Base-by-base conservation (phyloP, 345 rosid species). In the Acer saccharum region DNA sequence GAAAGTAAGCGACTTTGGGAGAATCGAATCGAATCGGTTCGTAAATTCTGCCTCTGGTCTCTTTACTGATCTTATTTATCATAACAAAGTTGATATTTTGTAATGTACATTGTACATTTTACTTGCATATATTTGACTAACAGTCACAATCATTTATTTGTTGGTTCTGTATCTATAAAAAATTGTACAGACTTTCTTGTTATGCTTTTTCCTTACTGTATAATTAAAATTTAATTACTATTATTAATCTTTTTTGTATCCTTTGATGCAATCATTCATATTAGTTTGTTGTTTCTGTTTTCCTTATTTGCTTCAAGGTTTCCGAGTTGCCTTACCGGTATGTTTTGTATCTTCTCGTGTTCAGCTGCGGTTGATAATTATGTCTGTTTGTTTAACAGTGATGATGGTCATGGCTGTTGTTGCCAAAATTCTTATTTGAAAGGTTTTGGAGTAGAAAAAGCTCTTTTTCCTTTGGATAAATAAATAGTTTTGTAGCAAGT, bases 61-160 rank as follows among this genome's bases (percentile, higher is more conserved):
- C 68, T 71, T 74, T 69, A 60, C 61, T 76, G 78, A 77, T 86
- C 69, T 43, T 84, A 80, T 82, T 81, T 80, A 76, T 71, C 52
- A 79, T 81, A 80, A 65, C 77, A 72, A 76, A 80, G 71, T 55
- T 74, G 80, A 76, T 80, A 69, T 79, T 79, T 82, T 85, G 84
- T 41, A 71, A 72, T 82, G 86, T 89, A 76, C 64, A 77, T 86
- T 89, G 84, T 86, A 82, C 71, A 84, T 86, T 77, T 35, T 79
- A 81, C 84, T 77, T 82, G 83, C 79, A 80, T 68, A 80, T 86
- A 80, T 84, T 66, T 67, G 77, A 78, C 86, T 81, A 82, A 81
- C 89, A 78, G 78, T 80, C 80, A 62, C 69, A 70, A 77, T 79
- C 83, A 69, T 84, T 84, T 74, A 73, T 84, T 74, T 83, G 76